Conservation (phyloP, 805 yeast genomes). For the Candida gorgasii region DNA sequence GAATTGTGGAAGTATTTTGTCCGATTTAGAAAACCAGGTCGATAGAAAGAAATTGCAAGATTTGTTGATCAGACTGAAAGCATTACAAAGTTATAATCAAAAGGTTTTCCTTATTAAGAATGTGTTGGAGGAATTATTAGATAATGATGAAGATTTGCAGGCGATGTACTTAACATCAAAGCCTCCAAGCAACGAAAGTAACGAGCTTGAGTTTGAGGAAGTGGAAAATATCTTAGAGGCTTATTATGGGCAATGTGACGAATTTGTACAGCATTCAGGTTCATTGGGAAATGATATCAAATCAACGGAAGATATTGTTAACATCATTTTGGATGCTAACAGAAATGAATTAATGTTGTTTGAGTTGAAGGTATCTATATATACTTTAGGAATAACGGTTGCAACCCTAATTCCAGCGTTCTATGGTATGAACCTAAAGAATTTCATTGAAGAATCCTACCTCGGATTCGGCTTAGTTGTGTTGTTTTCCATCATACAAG, state of each 20-base stretch:
- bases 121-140: slow-evolving; percentile 79
- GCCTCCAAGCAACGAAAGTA: background rate
- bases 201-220: slow-evolving; percentile 51
- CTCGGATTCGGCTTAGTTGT: slow-evolving; percentile 65
- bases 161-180: slow-evolving; percentile 61
- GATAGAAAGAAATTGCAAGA: slow-evolving; percentile 75
- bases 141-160: slow-evolving; percentile 81
- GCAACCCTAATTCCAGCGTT: slow-evolving; percentile 86
- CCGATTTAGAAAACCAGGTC: slow-evolving; percentile 75
- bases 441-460: slow-evolving; percentile 77
- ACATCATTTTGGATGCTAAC: slow-evolving; percentile 87
- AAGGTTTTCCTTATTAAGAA: slow-evolving; percentile 73
- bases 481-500: slow-evolving; percentile 51
- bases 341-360: slow-evolving; percentile 87
- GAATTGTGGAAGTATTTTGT: slow-evolving; percentile 62
- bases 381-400: slow-evolving; percentile 80
- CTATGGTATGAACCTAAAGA: slow-evolving; percentile 88
- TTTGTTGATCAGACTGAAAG: slow-evolving; percentile 70
- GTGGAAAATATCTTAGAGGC: slow-evolving; percentile 86
- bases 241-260: slow-evolving; percentile 89
- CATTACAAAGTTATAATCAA: slow-evolving; percentile 71
- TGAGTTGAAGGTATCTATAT: slow-evolving; percentile 79
- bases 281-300: slow-evolving; percentile 79
- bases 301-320: slow-evolving; percentile 90
- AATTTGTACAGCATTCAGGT: slow-evolving; percentile 87